Percentiles rank a stretch among this genome's conserved stretches.
Evolutionary conservation across 106 monocot genomes (phyloP).

Genomic region (Dendrobium chrysotoxum): DNA sequence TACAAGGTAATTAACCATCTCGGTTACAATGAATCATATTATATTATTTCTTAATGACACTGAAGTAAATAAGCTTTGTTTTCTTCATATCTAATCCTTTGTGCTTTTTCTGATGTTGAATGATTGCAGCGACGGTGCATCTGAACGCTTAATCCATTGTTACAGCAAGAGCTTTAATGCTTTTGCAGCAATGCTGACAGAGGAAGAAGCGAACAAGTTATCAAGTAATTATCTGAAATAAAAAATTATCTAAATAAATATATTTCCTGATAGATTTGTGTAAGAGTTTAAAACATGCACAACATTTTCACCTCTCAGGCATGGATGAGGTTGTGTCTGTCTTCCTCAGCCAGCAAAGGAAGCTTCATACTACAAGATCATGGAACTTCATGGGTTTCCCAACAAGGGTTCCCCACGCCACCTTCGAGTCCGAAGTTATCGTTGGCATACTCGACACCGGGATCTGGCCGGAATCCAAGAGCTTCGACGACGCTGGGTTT

Average conservation of each 20-base stretch:
- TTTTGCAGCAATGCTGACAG: slow-evolving; percentile 23
- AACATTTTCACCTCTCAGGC: too few species aligned
- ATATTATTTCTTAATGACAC: too few species aligned
- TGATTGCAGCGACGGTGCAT: neutral
- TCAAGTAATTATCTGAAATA: too few species aligned
- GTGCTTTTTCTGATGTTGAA: too few species aligned
- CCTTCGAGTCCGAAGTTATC: slow-evolving; percentile 82
- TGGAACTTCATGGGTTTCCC: slow-evolving; percentile 33
- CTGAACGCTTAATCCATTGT: slow-evolving; percentile 14
- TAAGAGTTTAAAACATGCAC: too few species aligned
- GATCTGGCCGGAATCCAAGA: slow-evolving; percentile 22
- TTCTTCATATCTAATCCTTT: too few species aligned
- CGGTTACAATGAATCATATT: too few species aligned
- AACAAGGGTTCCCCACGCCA: neutral
- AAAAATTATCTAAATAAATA: too few species aligned
- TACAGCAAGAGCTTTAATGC: slow-evolving; percentile 32
- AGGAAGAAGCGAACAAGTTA: slow-evolving; percentile 3
- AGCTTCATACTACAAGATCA: slow-evolving; percentile 27
- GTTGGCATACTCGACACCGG: slow-evolving; percentile 82
- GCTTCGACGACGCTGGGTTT: slow-evolving; percentile 27
- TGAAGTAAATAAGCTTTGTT: too few species aligned
- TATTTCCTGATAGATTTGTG: too few species aligned
- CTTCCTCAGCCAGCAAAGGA: slow-evolving; percentile 10
- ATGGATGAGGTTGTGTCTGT: slow-evolving; percentile 23
- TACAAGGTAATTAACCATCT: too few species aligned